phyloP scores from a whole-genome alignment of 345 rosid species.

The Ailanthus altissimus region DNA sequence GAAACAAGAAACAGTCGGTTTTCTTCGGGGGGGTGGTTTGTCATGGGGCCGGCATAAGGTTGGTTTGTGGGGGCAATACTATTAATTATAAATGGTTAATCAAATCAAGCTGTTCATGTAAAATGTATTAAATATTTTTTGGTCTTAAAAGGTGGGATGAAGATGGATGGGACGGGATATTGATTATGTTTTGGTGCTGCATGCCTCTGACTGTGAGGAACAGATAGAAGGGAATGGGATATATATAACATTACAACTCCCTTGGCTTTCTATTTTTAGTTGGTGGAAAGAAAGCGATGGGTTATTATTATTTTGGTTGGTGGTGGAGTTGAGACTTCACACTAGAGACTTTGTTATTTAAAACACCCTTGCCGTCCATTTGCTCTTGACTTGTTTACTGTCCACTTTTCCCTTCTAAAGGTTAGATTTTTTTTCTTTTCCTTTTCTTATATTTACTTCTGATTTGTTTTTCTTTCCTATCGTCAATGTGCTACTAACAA shows the following conservation, averaged over 20 bases:
- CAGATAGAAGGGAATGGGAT: constrained; percentile 11
- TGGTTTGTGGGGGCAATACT: too few relatives aligned
- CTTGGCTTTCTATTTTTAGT: not conserved
- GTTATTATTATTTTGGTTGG: not conserved
- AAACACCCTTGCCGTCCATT: not conserved
- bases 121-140: not conserved
- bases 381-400: not conserved
- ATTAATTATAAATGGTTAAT: not conserved
- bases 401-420: too few relatives aligned
- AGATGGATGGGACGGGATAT: not conserved
- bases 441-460: too few relatives aligned
- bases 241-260: not conserved
- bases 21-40: not conserved
- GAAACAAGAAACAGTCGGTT: constrained; percentile 6
- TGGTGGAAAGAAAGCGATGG: not conserved
- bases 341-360: too few relatives aligned
- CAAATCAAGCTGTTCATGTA: not conserved
- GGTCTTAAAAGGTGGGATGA: not conserved
- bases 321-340: not conserved
- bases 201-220: constrained; percentile 18
- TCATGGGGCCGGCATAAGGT: constrained; percentile 2
- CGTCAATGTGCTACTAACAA: too few relatives aligned
- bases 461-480: too few relatives aligned
- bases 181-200: constrained; percentile 4
- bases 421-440: too few relatives aligned